Conservation (phyloP, 176 grass and related monocot species). For the Eragrostis nindensis region DNA sequence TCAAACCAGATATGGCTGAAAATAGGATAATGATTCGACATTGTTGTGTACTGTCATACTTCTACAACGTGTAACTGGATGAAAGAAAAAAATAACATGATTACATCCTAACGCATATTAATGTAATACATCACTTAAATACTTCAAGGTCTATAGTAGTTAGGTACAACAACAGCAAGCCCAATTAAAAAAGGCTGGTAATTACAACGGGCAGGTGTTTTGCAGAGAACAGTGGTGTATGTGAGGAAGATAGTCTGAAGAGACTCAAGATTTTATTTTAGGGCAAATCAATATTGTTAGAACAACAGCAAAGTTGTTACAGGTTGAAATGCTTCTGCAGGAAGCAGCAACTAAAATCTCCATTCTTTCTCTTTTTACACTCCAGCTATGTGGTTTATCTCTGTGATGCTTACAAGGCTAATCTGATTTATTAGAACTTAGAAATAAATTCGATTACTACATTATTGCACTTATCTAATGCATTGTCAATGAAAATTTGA, state of each 20-base stretch:
- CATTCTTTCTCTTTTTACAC: not conserved
- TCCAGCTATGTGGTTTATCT: not conserved
- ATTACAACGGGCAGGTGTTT: not conserved
- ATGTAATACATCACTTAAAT: not conserved
- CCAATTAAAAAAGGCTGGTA: not conserved
- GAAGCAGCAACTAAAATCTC: not conserved
- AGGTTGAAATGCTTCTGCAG: not conserved
- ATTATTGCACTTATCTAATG: not conserved
- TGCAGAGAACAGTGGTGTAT: not conserved
- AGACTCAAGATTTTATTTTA: not conserved
- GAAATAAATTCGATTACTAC: not conserved
- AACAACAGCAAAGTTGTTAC: not conserved
- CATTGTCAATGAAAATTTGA: not conserved
- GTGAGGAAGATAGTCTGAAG: not conserved
- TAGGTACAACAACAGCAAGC: not conserved
- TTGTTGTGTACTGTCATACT: not conserved
- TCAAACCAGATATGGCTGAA: not conserved
- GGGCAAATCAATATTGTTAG: not conserved
- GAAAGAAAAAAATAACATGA: not conserved
- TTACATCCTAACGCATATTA: constrained; percentile 19
- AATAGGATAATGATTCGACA: not conserved
- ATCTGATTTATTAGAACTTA: constrained; percentile 14
- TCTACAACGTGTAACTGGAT: not conserved
- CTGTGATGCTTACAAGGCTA: not conserved
- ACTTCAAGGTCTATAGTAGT: not conserved